These are phyloP conservation scores for Leccinum broughii DNA, from an alignment of 768 basidiomycete species.

Conservation along the genomic window DNA sequence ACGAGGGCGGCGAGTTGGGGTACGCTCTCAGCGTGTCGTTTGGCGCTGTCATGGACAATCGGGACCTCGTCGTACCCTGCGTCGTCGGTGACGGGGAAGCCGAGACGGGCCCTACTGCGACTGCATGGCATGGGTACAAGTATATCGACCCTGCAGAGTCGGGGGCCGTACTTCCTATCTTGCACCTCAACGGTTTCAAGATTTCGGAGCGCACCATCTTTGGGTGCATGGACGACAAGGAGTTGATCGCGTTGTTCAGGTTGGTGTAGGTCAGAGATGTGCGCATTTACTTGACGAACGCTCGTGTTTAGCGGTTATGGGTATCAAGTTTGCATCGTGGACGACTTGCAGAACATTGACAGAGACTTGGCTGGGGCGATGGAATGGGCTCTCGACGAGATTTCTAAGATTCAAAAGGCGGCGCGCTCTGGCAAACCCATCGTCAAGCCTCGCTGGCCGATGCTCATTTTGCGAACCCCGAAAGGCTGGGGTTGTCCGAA, in stretches of 20 bases:
- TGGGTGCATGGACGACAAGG: conserved; percentile 89
- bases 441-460: conserved; percentile 89
- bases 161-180: conserved; percentile 88
- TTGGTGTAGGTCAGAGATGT: conserved; percentile 21
- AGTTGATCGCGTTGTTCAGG: conserved; percentile 75
- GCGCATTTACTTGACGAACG: background rate
- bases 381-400: conserved; percentile 77
- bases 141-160: conserved; percentile 89
- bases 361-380: conserved; percentile 78
- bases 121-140: conserved; percentile 85
- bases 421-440: conserved; percentile 77
- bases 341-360: conserved; percentile 65
- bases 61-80: conserved; percentile 76
- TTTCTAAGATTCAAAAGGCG: conserved; percentile 73
- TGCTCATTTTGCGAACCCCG: conserved; percentile 82
- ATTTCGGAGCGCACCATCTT: conserved; percentile 89
- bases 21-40: conserved; percentile 86
- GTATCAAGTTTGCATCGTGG: conserved; percentile 86
- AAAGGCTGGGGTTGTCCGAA: conserved; percentile 80
- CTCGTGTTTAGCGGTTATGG: conserved; percentile 62
- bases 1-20: conserved; percentile 90
- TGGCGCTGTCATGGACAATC: conserved; percentile 90
- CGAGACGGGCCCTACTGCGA: conserved; percentile 77
- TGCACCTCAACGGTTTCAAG: conserved; percentile 88
- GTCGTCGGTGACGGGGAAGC: conserved; percentile 90